phyloP scores from a whole-genome alignment of 495 filamentous ascomycete species.

The Penicillium crystallinum region DNA sequence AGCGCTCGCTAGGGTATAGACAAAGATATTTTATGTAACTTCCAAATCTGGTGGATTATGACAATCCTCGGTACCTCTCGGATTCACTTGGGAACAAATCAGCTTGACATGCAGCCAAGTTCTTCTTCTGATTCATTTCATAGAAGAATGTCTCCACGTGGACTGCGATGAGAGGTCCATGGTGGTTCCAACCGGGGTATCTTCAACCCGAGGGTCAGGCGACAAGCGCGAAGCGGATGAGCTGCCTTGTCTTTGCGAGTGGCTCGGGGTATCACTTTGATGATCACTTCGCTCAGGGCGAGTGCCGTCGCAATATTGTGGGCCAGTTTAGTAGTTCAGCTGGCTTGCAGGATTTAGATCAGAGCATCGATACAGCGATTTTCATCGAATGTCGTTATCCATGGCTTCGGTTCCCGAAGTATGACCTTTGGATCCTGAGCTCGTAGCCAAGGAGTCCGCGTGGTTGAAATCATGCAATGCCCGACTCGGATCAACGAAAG shows the following conservation, averaged over 20 bases:
- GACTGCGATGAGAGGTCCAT: no score
- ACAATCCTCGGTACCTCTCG: no score
- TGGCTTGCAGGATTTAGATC: background rate
- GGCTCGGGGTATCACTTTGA: background rate
- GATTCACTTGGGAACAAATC: no score
- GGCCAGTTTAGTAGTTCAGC: background rate
- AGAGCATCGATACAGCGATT: background rate
- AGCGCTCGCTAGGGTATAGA: no score
- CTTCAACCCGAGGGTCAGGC: background rate
- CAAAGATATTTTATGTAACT: no score
- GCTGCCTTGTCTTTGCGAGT: background rate
- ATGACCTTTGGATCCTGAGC: constrained; percentile 14
- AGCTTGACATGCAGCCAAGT: no score
- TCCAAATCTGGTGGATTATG: no score
- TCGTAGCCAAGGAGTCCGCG: constrained; percentile 11
- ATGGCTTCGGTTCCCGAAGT: constrained; percentile 14
- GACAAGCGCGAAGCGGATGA: background rate
- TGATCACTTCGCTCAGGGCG: background rate
- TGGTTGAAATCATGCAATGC: constrained; percentile 16
- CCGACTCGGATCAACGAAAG: constrained; percentile 22
- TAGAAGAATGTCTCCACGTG: background rate
- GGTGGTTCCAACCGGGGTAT: background rate
- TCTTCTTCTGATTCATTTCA: no score
- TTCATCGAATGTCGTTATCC: background rate
- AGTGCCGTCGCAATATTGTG: background rate